Percentiles rank a stretch among this genome's conserved stretches.
These are phyloP conservation scores for Jimgerdemannia lactiflua DNA, from an alignment of 192 early-diverging fungal species.

Conservation along the genomic window DNA sequence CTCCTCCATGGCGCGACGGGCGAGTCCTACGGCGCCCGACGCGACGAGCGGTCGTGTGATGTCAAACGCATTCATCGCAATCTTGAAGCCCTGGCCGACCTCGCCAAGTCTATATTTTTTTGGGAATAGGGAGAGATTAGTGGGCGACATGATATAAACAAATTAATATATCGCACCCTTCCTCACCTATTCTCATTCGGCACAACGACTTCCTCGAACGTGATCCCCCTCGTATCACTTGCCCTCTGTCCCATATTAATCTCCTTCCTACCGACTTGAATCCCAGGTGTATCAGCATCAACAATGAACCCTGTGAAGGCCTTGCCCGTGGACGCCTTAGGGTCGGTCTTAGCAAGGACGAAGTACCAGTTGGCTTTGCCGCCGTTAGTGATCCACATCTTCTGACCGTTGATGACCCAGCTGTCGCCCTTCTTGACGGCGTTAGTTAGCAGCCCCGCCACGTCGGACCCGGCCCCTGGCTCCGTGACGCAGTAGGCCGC, in stretches of 20 bases:
- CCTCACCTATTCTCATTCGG: slow-evolving; percentile 69
- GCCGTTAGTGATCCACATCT: slow-evolving; percentile 99
- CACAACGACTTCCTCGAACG: slow-evolving; percentile 80
- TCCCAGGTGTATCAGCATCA: slow-evolving; percentile 86
- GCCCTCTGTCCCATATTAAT: slow-evolving; percentile 98
- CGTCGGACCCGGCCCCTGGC: slow-evolving; percentile 76
- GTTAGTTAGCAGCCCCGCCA: slow-evolving; percentile 65
- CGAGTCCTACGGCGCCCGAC: slow-evolving; percentile 84
- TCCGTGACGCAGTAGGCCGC: slow-evolving; percentile 86
- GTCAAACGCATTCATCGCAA: slow-evolving; percentile 97
- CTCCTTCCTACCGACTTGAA: slow-evolving; percentile 92
- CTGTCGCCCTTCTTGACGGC: slow-evolving; percentile 77
- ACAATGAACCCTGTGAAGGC: slow-evolving; percentile 97
- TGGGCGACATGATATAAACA: slow-evolving; percentile 10
- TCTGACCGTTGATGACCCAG: slow-evolving; percentile 83
- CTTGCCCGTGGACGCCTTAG: slow-evolving; percentile 70
- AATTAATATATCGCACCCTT: background rate
- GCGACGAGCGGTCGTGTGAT: slow-evolving; percentile 91
- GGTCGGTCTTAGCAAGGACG: slow-evolving; percentile 87
- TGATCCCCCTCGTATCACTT: slow-evolving; percentile 88
- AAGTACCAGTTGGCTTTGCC: slow-evolving; percentile 98
- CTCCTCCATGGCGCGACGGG: slow-evolving; percentile 91
- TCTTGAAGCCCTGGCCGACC: slow-evolving; percentile 90
- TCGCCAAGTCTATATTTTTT: slow-evolving; percentile 46
- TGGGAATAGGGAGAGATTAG: background rate